Percentiles rank a stretch among this genome's conserved stretches.
Evolutionary conservation across 805 yeast species (phyloP).

Genomic region (Wickerhamomyces pijperi): DNA sequence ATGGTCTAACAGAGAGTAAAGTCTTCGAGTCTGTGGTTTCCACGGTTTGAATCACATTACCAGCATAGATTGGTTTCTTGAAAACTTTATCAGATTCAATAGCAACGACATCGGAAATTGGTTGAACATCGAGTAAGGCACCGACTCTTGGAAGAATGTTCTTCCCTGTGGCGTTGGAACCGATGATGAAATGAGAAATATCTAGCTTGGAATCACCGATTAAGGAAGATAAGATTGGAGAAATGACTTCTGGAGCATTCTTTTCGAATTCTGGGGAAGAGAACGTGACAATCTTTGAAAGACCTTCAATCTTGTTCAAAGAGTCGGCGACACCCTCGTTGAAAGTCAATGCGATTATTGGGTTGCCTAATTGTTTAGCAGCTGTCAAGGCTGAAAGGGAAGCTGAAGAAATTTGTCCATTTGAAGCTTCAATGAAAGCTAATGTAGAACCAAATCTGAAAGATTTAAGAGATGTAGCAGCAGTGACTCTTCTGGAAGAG

Average conservation of each 20-base stretch:
- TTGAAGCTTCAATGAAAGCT: constrained; percentile 57
- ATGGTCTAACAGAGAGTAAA: constrained; percentile 69
- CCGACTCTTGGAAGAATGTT: constrained; percentile 79
- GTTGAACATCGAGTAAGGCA: constrained; percentile 78
- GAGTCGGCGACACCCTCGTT: constrained; percentile 49
- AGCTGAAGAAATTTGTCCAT: constrained; percentile 47
- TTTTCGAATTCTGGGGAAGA: constrained; percentile 50
- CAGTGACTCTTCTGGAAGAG: not conserved
- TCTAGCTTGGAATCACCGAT: constrained; percentile 21
- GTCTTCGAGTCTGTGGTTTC: constrained; percentile 54
- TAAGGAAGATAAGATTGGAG: constrained; percentile 49
- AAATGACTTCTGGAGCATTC: constrained; percentile 66
- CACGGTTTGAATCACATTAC: constrained; percentile 82
- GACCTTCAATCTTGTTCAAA: constrained; percentile 40
- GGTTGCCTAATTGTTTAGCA: constrained; percentile 64
- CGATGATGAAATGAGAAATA: constrained; percentile 62
- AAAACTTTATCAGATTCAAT: constrained; percentile 62
- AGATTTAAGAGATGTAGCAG: constrained; percentile 5
- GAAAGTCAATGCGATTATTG: constrained; percentile 67
- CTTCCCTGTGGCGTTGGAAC: constrained; percentile 85
- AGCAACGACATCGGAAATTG: constrained; percentile 69
- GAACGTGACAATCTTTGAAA: constrained; percentile 36
- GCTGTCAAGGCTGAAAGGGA: constrained; percentile 69
- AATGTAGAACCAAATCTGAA: constrained; percentile 54
- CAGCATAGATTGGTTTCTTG: constrained; percentile 92